phyloP scores from a whole-genome alignment of 2,329 filamentous ascomycete species.

The Hymenoscyphus repandus region DNA sequence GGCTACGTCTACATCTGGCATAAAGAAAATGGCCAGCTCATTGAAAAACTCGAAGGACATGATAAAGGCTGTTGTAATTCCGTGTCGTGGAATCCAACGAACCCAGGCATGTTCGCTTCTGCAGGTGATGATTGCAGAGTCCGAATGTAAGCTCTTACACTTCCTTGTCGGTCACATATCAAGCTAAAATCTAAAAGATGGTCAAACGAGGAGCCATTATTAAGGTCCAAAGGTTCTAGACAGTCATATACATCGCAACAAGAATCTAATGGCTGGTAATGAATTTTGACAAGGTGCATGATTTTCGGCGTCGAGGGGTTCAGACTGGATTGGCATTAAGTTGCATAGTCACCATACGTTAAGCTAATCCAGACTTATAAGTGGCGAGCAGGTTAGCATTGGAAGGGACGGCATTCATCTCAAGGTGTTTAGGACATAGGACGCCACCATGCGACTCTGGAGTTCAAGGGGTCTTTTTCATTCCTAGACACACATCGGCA shows the following conservation, averaged over 20 bases:
- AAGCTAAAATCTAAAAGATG: constrained; percentile 16
- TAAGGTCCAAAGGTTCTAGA: constrained; percentile 8
- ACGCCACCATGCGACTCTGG: background rate
- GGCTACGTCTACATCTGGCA: constrained; percentile 84
- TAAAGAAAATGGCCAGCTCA: constrained; percentile 69
- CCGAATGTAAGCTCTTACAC: constrained; percentile 64
- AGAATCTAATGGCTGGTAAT: constrained; percentile 20
- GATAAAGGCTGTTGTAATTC: constrained; percentile 73
- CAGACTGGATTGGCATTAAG: background rate
- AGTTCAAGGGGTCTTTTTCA: background rate
- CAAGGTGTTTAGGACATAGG: constrained; percentile 14
- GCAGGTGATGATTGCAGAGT: constrained; percentile 84
- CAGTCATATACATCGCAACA: constrained; percentile 16
- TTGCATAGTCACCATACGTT: background rate
- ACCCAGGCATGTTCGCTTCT: constrained; percentile 82
- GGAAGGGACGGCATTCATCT: constrained; percentile 11
- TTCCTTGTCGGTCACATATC: background rate
- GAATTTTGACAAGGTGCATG: constrained; percentile 1
- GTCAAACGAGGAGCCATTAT: constrained; percentile 19
- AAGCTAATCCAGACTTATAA: background rate
- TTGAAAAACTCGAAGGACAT: constrained; percentile 75
- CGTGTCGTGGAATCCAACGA: constrained; percentile 80
- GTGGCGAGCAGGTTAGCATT: background rate
- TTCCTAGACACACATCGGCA: background rate
- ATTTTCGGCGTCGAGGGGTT: constrained; percentile 1